Evolutionary conservation across 2,329 filamentous ascomycete species (phyloP), one percentile per base, ranked within the genome.

Genomic region (Claviceps sorghi): DNA sequence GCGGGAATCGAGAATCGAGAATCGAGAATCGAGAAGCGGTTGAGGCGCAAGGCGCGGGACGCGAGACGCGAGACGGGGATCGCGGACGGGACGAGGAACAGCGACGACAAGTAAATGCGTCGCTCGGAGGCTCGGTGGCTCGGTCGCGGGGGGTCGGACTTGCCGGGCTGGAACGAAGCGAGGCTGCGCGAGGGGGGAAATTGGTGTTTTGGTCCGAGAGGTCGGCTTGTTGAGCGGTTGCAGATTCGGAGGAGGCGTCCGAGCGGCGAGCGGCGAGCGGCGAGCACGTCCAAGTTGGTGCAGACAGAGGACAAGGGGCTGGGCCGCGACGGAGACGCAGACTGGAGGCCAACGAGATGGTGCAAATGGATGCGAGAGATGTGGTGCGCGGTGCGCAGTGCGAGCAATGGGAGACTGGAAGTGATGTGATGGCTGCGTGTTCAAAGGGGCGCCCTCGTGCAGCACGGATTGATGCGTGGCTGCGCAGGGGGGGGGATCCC

Each of bases 61-160:
- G 26, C 26, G 26, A 26, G 26, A 5, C 26, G 26, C 26, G 26
- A 5, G 26, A 5, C 26, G 26, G 7, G 46, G 15, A 38, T 38
- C 36, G 36, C 36, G 29, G 17, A 48, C 34, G 44, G 26, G 42
- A 19, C 4, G 2, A 34, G 30, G n/a, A 47, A n/a, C 32, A 36
- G 34, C 53, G 48, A 53, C 53, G 50, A 40, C 52, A 49, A 52
- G 29, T 48, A 36, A 50, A 53, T 48, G 53, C 51, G 53, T 51
- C 48, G 53, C 53, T 36, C 38, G 34, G 51, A 51, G 32, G 53
- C 51, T 26, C 26, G 26, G 53, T 51, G 45, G 53, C 53, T 41
- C 38, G 34, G 51, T 53, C 38, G 53, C 51, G 30, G 48, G 22
- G 50, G 44, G 29, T 47, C 29, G 44, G 36, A n/a, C 36, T n/a